Conservation (phyloP, 2,329 filamentous ascomycete genomes). For the Aspergillus caelatus region DNA sequence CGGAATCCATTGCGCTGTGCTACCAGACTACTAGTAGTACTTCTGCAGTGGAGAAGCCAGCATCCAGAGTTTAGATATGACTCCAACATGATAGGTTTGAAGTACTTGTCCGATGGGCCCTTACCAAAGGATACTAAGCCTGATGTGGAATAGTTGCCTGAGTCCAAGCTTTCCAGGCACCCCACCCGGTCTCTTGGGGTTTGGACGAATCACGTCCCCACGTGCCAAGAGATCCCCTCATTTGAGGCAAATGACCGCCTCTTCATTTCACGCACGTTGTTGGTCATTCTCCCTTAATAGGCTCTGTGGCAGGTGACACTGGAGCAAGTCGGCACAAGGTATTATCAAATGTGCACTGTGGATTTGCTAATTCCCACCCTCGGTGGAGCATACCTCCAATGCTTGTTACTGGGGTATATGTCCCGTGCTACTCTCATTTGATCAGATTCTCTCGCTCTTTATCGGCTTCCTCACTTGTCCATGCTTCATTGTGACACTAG, state of each 20-base stretch:
- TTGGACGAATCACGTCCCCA: constrained; percentile 21
- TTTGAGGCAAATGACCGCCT: constrained; percentile 16
- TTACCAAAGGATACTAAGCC: not conserved
- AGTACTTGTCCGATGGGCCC: not conserved
- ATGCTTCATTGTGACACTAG: not conserved
- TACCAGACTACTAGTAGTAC: too few species aligned
- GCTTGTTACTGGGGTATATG: not conserved
- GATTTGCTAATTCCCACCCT: not conserved
- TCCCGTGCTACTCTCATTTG: constrained; percentile 3
- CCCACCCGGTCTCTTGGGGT: not conserved
- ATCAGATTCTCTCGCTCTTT: not conserved
- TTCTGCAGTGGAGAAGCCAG: not conserved
- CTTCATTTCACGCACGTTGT: constrained; percentile 22
- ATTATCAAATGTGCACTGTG: not conserved
- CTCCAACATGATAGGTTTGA: not conserved
- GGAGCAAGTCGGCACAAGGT: not conserved
- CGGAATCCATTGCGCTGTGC: too few species aligned
- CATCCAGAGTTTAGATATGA: not conserved
- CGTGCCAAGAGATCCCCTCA: constrained; percentile 24
- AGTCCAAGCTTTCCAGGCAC: not conserved
- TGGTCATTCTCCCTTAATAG: constrained; percentile 24
- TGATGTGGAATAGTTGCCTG: not conserved
- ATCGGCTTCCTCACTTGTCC: not conserved
- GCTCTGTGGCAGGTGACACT: constrained; percentile 20
- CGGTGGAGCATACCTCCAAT: not conserved